phyloP scores from a whole-genome alignment of 331 rosid genomes.

The Telfairia occidentalis region DNA sequence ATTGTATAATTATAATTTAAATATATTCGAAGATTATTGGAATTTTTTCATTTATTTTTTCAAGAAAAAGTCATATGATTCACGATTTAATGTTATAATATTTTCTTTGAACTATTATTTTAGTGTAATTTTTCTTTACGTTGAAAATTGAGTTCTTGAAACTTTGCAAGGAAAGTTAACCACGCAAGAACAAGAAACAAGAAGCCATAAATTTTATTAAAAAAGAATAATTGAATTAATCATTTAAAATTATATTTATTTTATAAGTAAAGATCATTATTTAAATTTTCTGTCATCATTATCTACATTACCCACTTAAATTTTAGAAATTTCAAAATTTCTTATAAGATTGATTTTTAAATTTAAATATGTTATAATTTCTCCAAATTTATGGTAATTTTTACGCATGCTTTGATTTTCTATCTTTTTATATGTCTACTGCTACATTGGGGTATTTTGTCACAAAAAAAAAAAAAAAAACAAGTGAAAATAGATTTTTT shows the following conservation, averaged over 20 bases:
- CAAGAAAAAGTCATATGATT: slow-evolving; percentile 4
- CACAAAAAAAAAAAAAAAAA: too few relatives aligned
- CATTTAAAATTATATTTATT: background rate
- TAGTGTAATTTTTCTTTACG: background rate
- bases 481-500: too few relatives aligned
- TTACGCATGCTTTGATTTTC: background rate
- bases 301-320: background rate
- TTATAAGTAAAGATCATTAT: background rate
- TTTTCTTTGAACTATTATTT: background rate
- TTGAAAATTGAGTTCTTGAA: background rate
- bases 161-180: background rate
- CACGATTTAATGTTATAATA: slow-evolving; percentile 8
- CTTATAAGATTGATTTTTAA: background rate
- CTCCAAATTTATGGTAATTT: background rate
- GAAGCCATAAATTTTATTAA: background rate
- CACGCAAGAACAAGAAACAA: background rate
- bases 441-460: background rate
- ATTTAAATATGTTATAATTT: background rate
- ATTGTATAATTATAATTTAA: background rate
- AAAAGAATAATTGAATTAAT: background rate
- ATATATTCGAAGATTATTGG: background rate
- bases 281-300: background rate
- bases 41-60: background rate
- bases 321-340: background rate
- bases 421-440: background rate